Evolutionary conservation across 805 yeast genomes (phyloP), one percentile per base, ranked within the genome.

Genomic region (Metschnikowia lunata): DNA sequence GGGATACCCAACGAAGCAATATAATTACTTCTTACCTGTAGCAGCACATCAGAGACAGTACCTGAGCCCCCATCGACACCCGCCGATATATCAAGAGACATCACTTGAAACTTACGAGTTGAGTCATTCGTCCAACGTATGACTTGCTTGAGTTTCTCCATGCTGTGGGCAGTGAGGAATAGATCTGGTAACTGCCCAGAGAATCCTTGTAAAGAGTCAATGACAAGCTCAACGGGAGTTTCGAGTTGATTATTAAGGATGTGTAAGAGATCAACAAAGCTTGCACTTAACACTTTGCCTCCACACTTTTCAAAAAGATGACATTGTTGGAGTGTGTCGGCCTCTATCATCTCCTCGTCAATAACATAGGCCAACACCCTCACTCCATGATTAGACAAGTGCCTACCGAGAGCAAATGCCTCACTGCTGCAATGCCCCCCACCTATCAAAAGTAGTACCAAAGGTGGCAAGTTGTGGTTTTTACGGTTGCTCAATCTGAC

Each of bases 61-160:
- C 96, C 97, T 0, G 95, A 79, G 5, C 93, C 87, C 7, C 89
- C 83, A 57, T 87, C 95, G 34, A 84, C 68, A 5, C 96, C 96
- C 1, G 89, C 77, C 5, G 96, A 90, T 26, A 86, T 76, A 57
- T 88, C 96, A 26, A 89, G 59, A 0, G 96, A 85, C 66, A 86
- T 56, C 8, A 76, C 66, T 32, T 75, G 72, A 6, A 74, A 62
- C 40, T 58, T 59, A 41, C 64, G 69, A 11, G 60, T 58, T 7
- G 71, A 67, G 29, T 60, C 61, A 52, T 86, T 85, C 45, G 83
- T 76, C 95, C 96, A 89, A 5, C 65, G 61, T 26, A 87, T 76
- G 14, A 87, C 61, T 30, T 69, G 64, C 27, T 60, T 58, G 8
- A 77, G 70, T 18, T 56, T 54, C 23, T 63, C 55, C 15, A 72